Percentiles rank a stretch among this genome's conserved stretches.
These are phyloP conservation scores for Colletotrichum coccodes DNA, from an alignment of 2,329 filamentous ascomycete species.

Conservation along the genomic window DNA sequence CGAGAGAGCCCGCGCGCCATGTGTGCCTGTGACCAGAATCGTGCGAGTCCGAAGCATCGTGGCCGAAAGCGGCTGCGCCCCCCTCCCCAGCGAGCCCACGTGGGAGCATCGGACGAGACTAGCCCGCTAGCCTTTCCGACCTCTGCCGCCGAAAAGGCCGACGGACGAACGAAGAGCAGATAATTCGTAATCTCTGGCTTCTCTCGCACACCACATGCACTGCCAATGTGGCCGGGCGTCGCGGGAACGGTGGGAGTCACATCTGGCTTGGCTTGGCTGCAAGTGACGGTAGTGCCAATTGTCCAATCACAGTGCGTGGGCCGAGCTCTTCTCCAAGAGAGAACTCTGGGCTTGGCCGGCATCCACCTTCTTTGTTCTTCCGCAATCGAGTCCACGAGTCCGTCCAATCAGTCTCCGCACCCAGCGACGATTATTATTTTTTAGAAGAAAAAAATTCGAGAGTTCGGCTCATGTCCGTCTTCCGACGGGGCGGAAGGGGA, in stretches of 20 bases:
- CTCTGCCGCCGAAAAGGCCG: neutral
- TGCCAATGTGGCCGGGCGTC: too few relatives aligned
- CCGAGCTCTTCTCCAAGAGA: neutral
- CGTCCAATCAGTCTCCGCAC: neutral
- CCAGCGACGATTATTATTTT: neutral
- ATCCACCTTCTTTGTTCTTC: neutral
- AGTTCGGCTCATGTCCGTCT: constrained; percentile 5
- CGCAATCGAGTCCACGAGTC: too few relatives aligned
- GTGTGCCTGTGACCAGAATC: neutral
- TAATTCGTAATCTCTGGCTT: too few relatives aligned
- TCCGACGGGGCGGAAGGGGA: neutral
- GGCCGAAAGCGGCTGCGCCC: neutral
- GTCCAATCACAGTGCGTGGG: neutral
- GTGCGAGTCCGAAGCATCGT: neutral
- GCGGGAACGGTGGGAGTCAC: neutral
- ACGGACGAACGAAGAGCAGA: neutral
- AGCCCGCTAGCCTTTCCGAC: neutral
- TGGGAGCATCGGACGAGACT: neutral
- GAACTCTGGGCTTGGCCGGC: constrained; percentile 12
- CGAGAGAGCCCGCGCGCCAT: neutral
- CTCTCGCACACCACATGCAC: too few relatives aligned
- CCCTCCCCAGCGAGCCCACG: neutral
- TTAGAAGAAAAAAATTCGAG: too few relatives aligned
- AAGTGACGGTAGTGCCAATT: neutral
- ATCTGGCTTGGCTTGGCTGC: too few relatives aligned